phyloP scores from a whole-genome alignment of 2,329 filamentous ascomycete species.

The Aspergillus unguis region DNA sequence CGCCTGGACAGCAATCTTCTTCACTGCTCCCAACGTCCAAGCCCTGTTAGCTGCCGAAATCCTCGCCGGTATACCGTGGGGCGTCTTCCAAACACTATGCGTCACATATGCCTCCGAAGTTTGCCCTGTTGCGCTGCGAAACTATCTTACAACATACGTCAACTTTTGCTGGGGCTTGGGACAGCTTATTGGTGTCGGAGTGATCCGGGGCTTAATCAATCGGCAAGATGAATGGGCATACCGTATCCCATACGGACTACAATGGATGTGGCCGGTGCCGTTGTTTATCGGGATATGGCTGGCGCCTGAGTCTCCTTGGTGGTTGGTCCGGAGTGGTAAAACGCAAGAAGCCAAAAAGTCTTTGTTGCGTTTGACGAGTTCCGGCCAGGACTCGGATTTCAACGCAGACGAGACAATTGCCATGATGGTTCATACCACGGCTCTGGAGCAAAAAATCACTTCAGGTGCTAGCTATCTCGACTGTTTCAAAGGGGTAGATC shows the following conservation, averaged over 20 bases:
- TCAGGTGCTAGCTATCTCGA: constrained; percentile 71
- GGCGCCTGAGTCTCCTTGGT: constrained; percentile 52
- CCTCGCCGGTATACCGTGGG: constrained; percentile 51
- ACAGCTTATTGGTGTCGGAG: constrained; percentile 51
- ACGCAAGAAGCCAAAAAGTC: constrained; percentile 47
- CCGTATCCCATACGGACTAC: constrained; percentile 50
- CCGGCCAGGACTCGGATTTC: constrained; percentile 61
- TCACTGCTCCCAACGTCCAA: constrained; percentile 49
- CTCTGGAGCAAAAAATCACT: constrained; percentile 73
- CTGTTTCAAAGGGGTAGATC: constrained; percentile 76
- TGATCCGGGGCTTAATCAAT: constrained; percentile 48
- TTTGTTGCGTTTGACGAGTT: constrained; percentile 45
- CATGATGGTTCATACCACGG: constrained; percentile 90
- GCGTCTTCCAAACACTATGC: constrained; percentile 50
- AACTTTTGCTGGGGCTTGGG: constrained; percentile 49
- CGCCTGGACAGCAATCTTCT: constrained; percentile 51
- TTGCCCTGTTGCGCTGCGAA: constrained; percentile 45
- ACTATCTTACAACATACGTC: constrained; percentile 47
- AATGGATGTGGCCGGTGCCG: constrained; percentile 55
- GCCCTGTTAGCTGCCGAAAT: constrained; percentile 51
- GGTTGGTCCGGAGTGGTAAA: constrained; percentile 48
- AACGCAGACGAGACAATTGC: constrained; percentile 79
- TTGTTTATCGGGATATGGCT: constrained; percentile 47
- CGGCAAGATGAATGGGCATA: constrained; percentile 51
- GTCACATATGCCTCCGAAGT: constrained; percentile 49